Evolutionary conservation across 306 rosid genomes (phyloP), one percentile per base, ranked within the genome.

Genomic region (Lotus japonicus): DNA sequence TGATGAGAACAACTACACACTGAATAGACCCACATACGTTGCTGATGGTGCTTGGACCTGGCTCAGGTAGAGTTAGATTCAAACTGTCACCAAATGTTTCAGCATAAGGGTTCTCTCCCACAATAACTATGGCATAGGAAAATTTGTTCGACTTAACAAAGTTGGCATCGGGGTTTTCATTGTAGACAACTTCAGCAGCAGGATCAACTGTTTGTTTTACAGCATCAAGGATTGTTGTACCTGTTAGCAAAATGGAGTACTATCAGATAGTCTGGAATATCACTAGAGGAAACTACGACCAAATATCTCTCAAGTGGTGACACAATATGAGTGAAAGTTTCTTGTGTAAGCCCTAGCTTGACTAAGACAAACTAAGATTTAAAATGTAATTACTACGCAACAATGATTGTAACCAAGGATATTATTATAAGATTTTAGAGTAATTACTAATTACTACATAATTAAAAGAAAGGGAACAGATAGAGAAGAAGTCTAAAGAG

Each of bases 61-160:
- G 86, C 21, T 84, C 91, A 3, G 95, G 28, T 48, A 92, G 87
- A 12, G 88, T 81, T 58, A 89, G 82, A 35, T 87, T 92, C 80
- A 60, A 19, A 82, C 92, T 92, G 57, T 89, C 98, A 1, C 96
- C 96, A 41, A 12, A 83, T 53, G 83, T 89, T 76, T 92, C 98
- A 5, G 96, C 95, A 64, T 87, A 92, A 13, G 92, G 55, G n/a
- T 76, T 89, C 71, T 92, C 98, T n/a, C 98, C 98, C 41, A 92
- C 95, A 3, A 88, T 81, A 2, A 92, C 95, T 38, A 92, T 79
- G 48, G 95, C 98, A 12, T 81, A 75, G 5, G 84, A 74, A 62
- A 92, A 86, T 54, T 82, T 64, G 75, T 74, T 81, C 13, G 98
- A 89, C 74, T 86, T 82, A 14, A 89, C 73, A 56, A 83, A 92